These are phyloP conservation scores for Aureobasidium zeae DNA, from an alignment of 2,329 filamentous ascomycete species.

Conservation along the genomic window DNA sequence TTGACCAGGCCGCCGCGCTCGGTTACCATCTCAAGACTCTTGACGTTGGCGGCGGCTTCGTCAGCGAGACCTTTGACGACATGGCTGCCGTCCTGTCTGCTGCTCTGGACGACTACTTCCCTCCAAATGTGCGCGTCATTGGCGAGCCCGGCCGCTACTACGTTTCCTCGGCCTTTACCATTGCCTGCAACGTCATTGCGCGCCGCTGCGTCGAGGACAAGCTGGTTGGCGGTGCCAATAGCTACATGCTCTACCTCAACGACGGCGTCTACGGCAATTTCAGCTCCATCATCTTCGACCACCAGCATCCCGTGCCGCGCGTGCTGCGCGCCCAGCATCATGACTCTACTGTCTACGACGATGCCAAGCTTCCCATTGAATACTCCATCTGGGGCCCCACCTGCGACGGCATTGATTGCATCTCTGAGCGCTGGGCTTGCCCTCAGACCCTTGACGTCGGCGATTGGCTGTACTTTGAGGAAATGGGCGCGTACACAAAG, in stretches of 20 bases:
- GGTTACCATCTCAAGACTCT: slow-evolving; percentile 79
- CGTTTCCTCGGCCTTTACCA: slow-evolving; percentile 82
- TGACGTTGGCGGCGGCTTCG: slow-evolving; percentile 91
- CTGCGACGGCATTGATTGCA: slow-evolving; percentile 94
- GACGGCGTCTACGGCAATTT: slow-evolving; percentile 98
- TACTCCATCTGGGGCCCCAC: slow-evolving; percentile 98
- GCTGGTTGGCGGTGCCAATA: slow-evolving; percentile 51
- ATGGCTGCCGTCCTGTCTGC: slow-evolving; percentile 74
- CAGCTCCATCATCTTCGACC: slow-evolving; percentile 98
- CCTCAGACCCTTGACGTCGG: slow-evolving; percentile 73
- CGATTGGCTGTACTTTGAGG: slow-evolving; percentile 97
- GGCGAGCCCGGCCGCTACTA: slow-evolving; percentile 97
- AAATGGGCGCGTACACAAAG: slow-evolving; percentile 98
- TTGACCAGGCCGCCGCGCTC: slow-evolving; percentile 68
- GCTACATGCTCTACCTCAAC: slow-evolving; percentile 96
- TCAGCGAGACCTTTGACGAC: slow-evolving; percentile 77
- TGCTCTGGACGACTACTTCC: slow-evolving; percentile 83
- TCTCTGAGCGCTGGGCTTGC: slow-evolving; percentile 72
- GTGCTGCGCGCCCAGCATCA: slow-evolving; percentile 56
- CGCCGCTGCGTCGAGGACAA: slow-evolving; percentile 78
- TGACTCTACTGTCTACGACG: slow-evolving; percentile 24
- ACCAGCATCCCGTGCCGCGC: slow-evolving; percentile 81
- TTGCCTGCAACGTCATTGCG: slow-evolving; percentile 92
- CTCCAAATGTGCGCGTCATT: slow-evolving; percentile 73
- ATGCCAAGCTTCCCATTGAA: slow-evolving; percentile 48